Conservation (phyloP, 1,139 yeast species). For the Suhomyces chickasaworum region DNA sequence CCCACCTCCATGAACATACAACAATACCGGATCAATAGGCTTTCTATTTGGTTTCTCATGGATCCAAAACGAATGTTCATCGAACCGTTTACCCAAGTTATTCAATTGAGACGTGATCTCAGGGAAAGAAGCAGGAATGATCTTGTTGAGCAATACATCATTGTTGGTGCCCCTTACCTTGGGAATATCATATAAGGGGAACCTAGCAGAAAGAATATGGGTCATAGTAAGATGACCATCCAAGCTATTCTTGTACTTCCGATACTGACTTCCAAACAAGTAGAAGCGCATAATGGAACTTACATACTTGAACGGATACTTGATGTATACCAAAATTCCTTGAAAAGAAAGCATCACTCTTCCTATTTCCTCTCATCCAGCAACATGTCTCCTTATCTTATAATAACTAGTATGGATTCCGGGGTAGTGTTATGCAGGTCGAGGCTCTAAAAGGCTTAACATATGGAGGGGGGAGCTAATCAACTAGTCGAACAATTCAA, state of each 20-base stretch:
- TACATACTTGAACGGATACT: conserved; percentile 1
- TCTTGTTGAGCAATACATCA: conserved; percentile 10
- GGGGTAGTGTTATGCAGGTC: too few relatives aligned
- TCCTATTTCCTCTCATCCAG: too few relatives aligned
- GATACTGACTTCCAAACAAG: conserved; percentile 7
- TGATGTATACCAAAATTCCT: background rate
- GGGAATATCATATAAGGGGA: conserved; percentile 4
- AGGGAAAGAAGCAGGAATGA: conserved; percentile 10
- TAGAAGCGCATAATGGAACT: background rate
- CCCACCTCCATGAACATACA: conserved; percentile 50
- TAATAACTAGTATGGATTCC: too few relatives aligned
- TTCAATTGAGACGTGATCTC: conserved; percentile 20
- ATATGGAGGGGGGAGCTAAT: too few relatives aligned
- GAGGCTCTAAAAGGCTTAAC: too few relatives aligned
- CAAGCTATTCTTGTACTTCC: conserved; percentile 7
- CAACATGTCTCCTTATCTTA: too few relatives aligned
- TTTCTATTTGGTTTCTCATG: conserved; percentile 32
- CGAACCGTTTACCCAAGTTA: conserved; percentile 38
- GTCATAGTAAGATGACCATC: conserved; percentile 2
- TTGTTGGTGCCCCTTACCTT: background rate
- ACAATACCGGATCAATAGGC: conserved; percentile 38
- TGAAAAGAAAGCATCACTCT: background rate
- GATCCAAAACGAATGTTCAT: conserved; percentile 40
- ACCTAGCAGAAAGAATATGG: background rate
- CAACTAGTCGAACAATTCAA: background rate